These are phyloP conservation scores for Phytophthora rubi DNA, from an alignment of 352 stramenopile species.

Conservation along the genomic window DNA sequence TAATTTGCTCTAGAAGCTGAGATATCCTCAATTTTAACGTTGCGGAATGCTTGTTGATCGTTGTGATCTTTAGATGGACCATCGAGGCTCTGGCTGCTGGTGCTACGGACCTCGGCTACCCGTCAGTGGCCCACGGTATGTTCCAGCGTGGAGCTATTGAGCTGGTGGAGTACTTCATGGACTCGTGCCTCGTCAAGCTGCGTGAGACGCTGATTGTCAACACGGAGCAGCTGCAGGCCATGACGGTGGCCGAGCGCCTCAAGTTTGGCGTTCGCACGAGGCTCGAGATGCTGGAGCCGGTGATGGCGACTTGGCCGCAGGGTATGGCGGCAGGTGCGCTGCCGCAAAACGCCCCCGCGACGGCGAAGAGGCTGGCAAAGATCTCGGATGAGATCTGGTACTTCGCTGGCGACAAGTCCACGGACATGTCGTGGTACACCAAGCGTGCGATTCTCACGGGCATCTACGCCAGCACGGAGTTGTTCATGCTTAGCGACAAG, in stretches of 20 bases:
- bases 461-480: conserved; percentile 84
- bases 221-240: conserved; percentile 65
- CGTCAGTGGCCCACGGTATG: conserved; percentile 86
- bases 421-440: conserved; percentile 85
- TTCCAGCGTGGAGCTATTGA: conserved; percentile 79
- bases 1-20: conserved; percentile 14
- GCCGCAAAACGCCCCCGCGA: conserved; percentile 75
- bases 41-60: conserved; percentile 1
- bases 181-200: conserved; percentile 66
- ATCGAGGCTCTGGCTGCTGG: conserved; percentile 77
- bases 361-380: conserved; percentile 71
- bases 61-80: conserved; percentile 63
- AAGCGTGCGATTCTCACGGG: conserved; percentile 82
- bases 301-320: conserved; percentile 72
- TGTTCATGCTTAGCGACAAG: conserved; percentile 87
- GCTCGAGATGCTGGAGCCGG: conserved; percentile 68
- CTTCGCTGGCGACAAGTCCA: conserved; percentile 87
- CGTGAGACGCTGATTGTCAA: conserved; percentile 64
- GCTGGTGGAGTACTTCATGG: conserved; percentile 88
- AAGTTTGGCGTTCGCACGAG: conserved; percentile 81
- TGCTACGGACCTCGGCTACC: conserved; percentile 69
- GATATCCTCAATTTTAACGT: conserved; percentile 15
- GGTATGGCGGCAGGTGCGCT: conserved; percentile 83
- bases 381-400: conserved; percentile 90
- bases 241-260: conserved; percentile 80